These are phyloP conservation scores for Centella asiatica DNA, from an alignment of 129 eudicot genomes.

Conservation along the genomic window DNA sequence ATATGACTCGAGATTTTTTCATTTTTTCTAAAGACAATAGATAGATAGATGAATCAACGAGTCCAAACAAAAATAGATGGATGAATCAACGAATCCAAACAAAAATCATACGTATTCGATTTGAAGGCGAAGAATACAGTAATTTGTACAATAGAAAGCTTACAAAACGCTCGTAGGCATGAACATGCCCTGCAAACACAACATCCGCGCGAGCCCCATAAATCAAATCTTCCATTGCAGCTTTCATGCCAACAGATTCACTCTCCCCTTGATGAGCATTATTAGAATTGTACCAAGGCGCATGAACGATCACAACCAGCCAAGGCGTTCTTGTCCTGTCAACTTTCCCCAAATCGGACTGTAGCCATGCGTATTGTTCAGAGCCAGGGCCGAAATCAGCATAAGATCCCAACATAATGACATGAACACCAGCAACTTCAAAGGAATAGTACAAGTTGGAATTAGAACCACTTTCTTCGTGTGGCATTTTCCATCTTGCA, in stretches of 20 bases:
- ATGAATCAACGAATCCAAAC: too few species aligned
- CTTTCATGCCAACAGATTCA: conserved; percentile 48
- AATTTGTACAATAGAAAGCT: conserved; percentile 5
- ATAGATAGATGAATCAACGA: too few species aligned
- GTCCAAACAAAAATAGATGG: too few species aligned
- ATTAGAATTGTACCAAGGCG: conserved; percentile 83
- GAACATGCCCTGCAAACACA: too few species aligned
- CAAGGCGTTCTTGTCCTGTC: conserved; percentile 62
- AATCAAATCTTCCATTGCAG: conserved; percentile 49
- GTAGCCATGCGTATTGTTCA: conserved; percentile 57
- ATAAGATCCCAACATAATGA: conserved; percentile 71
- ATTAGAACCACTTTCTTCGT: conserved; percentile 54
- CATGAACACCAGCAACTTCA: conserved; percentile 59
- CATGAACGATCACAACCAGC: conserved; percentile 52
- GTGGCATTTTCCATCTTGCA: conserved; percentile 74
- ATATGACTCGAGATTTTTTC: too few species aligned
- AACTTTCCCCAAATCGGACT: conserved; percentile 43
- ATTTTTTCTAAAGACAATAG: too few species aligned
- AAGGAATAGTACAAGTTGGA: conserved; percentile 69
- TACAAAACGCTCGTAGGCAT: conserved; percentile 85
- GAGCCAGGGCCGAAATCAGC: conserved; percentile 48
- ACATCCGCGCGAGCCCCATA: conserved; percentile 52
- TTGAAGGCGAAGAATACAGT: too few species aligned
- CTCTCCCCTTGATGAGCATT: conserved; percentile 63
- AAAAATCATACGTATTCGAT: too few species aligned